These are phyloP conservation scores for Tolypocladium pustulatum DNA, from an alignment of 2,329 filamentous ascomycete species.

Conservation along the genomic window DNA sequence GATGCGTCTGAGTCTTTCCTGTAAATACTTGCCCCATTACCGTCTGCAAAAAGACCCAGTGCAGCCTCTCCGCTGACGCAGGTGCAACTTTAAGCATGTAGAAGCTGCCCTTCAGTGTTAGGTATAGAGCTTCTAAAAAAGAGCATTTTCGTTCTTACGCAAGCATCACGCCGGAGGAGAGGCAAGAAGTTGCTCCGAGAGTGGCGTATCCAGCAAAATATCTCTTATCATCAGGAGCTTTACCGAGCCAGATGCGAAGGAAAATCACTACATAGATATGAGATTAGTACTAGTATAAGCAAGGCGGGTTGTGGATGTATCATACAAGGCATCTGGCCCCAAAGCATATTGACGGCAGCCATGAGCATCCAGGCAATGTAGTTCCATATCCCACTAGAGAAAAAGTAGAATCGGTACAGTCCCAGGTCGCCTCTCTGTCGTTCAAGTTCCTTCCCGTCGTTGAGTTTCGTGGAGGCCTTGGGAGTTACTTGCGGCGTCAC, in stretches of 20 bases:
- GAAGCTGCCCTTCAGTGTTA: neutral
- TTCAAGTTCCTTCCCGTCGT: neutral
- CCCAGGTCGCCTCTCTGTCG: slow-evolving; percentile 1
- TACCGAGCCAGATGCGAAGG: slow-evolving; percentile 2
- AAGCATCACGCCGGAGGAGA: neutral
- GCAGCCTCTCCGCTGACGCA: neutral
- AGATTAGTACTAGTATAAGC: neutral
- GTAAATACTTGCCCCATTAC: neutral
- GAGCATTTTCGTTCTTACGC: neutral
- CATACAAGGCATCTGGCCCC: neutral
- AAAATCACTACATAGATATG: slow-evolving; percentile 1
- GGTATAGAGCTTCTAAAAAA: neutral
- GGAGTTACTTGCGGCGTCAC: neutral
- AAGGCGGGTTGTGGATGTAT: neutral
- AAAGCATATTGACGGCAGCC: neutral
- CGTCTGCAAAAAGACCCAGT: neutral
- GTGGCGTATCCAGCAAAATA: slow-evolving; percentile 3
- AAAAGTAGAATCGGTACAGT: slow-evolving; percentile 4
- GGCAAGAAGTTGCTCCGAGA: neutral
- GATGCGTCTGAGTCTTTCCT: neutral
- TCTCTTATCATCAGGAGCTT: neutral
- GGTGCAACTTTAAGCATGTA: slow-evolving; percentile 1
- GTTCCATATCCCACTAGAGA: neutral
- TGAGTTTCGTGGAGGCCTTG: neutral
- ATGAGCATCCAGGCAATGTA: neutral